Conservation (phyloP, 345 rosid species). For the Murraya paniculata region DNA sequence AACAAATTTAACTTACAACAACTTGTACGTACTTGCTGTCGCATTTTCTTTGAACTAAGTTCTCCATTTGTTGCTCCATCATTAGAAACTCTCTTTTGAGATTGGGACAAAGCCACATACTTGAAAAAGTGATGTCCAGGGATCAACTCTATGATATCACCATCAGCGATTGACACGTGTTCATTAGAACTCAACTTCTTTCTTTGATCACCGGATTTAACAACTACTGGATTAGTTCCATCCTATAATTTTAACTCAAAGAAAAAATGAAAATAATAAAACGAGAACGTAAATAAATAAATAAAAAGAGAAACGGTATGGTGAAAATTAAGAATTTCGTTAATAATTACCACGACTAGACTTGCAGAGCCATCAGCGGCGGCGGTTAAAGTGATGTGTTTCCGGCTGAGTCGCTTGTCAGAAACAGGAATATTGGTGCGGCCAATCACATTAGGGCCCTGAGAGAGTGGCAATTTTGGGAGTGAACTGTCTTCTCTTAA, state of each 20-base stretch:
- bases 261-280: not conserved
- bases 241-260: constrained; percentile 37
- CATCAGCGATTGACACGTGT: constrained; percentile 34
- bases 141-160: constrained; percentile 75
- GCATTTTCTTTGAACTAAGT: constrained; percentile 42
- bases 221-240: constrained; percentile 81
- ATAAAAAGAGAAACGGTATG: not conserved
- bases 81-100: constrained; percentile 30
- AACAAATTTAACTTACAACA: not conserved
- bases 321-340: not conserved
- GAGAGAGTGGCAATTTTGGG: constrained; percentile 46
- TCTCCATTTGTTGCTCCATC: constrained; percentile 18
- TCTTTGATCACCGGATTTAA: constrained; percentile 57
- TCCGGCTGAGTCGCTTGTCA: constrained; percentile 87
- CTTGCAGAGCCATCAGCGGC: constrained; percentile 50
- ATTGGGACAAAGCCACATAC: constrained; percentile 32
- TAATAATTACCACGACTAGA: constrained; percentile 46
- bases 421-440: constrained; percentile 47
- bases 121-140: constrained; percentile 78
- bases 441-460: constrained; percentile 68
- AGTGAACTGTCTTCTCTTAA: constrained; percentile 52
- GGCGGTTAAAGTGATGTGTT: constrained; percentile 58
- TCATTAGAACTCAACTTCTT: constrained; percentile 54
- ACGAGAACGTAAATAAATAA: not conserved
- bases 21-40: constrained; percentile 27